Evolutionary conservation across 441 rosid species (phyloP), one percentile per base, ranked within the genome.

Genomic region (Syzygium syzygioides): DNA sequence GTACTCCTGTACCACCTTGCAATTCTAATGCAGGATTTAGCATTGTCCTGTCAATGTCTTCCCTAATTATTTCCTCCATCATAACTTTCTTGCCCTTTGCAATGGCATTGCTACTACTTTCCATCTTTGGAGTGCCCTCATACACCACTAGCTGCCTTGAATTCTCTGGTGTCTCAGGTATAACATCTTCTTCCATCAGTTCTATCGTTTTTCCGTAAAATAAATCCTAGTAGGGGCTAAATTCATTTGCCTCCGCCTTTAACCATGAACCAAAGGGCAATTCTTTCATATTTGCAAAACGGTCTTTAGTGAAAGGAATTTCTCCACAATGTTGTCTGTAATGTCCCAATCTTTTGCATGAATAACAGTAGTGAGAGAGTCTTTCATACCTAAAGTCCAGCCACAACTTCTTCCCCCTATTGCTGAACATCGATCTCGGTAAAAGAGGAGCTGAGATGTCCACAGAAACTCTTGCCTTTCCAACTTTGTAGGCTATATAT

Each of bases 1-100:
- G 26, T 13, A 3, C 30, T 59, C 3, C 5, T 57, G n/a, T 25
- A 6, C 14, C 30, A 59, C 12, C 0, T 59, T 28, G 2, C 14
- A 26, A 59, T 59, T 59, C 3, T 11, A 1, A n/a, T n/a, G 26
- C 0, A 59, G 2, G 6, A 59, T 59, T 10, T 7, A 26, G 2
- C 30, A 59, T 2, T 9, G 0, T 57, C 62, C 62, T 57, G 12
- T 6, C 26, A 1, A 59, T 59, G 11, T 25, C n/a, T 26, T 59
- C 64, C 30, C 2, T 25, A 11, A 59, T 59, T 6, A 26, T 59
- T 28, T 13, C 15, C 26, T 59, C 26, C 7, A 3, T 59, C 64
- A 11, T 57, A 23, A 57, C 62, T 13, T 25, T 59, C 14, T 59
- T 59, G 64, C 28, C 32, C 17, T 60, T 60, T 60, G 4, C 17